Percentiles rank a stretch among this genome's conserved stretches.
phyloP scores from a whole-genome alignment of 495 filamentous ascomycete genomes.

The Aspergillus campestris region DNA sequence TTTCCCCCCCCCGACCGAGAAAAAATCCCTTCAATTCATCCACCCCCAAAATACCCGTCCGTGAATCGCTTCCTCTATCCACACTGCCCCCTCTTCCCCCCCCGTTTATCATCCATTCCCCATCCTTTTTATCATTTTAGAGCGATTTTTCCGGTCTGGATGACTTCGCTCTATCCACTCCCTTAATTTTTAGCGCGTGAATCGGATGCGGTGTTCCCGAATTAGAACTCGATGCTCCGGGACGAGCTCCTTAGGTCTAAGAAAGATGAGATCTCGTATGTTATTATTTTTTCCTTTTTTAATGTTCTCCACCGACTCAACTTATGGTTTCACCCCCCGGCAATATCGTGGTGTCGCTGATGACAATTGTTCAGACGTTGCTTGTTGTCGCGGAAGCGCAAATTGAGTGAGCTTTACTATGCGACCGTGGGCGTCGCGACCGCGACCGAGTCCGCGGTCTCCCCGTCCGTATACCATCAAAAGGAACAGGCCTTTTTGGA shows the following conservation, averaged over 20 bases:
- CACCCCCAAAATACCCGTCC: slow-evolving; percentile 12
- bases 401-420: slow-evolving; percentile 70
- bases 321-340: background rate
- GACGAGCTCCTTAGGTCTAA: slow-evolving; percentile 50
- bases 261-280: slow-evolving; percentile 56
- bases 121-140: slow-evolving; percentile 46
- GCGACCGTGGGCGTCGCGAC: slow-evolving; percentile 41
- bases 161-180: slow-evolving; percentile 38
- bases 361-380: slow-evolving; percentile 51
- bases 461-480: slow-evolving; percentile 44
- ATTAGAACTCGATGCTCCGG: slow-evolving; percentile 47
- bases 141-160: slow-evolving; percentile 45
- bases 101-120: slow-evolving; percentile 35
- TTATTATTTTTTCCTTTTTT: slow-evolving; percentile 32
- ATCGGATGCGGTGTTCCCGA: slow-evolving; percentile 52
- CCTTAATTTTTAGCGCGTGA: slow-evolving; percentile 43
- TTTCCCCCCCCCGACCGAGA: background rate
- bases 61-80: slow-evolving; percentile 14
- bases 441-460: slow-evolving; percentile 44
- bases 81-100: slow-evolving; percentile 6
- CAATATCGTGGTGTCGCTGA: slow-evolving; percentile 23
- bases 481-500: slow-evolving; percentile 58
- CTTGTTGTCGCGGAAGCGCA: slow-evolving; percentile 71
- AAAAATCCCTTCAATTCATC: slow-evolving; percentile 11
- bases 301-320: slow-evolving; percentile 12